These are phyloP conservation scores for Raphanus sativus DNA, from an alignment of 345 rosid genomes.

Conservation along the genomic window DNA sequence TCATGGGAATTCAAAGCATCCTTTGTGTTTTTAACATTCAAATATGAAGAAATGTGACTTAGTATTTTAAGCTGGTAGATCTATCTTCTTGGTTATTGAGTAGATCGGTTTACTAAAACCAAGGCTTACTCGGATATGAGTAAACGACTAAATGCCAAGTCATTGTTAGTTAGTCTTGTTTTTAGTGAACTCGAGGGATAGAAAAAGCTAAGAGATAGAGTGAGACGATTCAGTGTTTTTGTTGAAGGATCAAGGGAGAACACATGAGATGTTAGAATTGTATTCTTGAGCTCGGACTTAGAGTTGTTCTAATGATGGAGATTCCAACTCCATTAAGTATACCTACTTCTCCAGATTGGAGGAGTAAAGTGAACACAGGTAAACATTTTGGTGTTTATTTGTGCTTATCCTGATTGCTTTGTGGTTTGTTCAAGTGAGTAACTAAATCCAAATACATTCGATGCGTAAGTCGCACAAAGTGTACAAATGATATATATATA, in stretches of 20 bases:
- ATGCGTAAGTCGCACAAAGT: neutral
- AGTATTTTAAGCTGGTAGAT: neutral
- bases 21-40: neutral
- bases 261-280: neutral
- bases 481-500: too few relatives aligned
- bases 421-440: neutral
- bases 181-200: too few relatives aligned
- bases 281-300: neutral
- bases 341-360: neutral
- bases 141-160: too few relatives aligned
- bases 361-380: neutral
- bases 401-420: neutral
- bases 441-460: neutral
- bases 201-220: neutral
- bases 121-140: too few relatives aligned
- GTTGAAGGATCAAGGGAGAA: neutral
- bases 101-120: too few relatives aligned
- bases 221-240: too few relatives aligned
- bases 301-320: neutral
- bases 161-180: too few relatives aligned
- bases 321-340: neutral
- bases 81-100: neutral
- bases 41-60: neutral
- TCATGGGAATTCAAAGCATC: neutral
- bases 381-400: neutral